These are phyloP conservation scores for Ceratocystis cacaofunesta DNA, from an alignment of 2,329 filamentous ascomycete species.

Conservation along the genomic window DNA sequence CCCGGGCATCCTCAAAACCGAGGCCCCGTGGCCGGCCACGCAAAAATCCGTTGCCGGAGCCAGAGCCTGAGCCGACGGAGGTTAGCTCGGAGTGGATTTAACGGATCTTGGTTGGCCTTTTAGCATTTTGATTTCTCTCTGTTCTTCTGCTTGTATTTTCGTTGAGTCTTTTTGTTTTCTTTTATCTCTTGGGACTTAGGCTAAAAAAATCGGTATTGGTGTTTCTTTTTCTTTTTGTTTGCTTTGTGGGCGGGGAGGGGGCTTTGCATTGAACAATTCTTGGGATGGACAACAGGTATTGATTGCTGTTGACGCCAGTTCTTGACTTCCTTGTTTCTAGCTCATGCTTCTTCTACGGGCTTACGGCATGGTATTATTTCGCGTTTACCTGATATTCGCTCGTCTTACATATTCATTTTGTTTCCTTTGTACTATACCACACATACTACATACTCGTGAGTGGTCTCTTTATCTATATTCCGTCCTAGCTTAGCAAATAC, in stretches of 20 bases:
- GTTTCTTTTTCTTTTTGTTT: background rate
- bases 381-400: no score
- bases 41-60: slow-evolving; percentile 29
- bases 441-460: background rate
- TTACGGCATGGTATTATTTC: no score
- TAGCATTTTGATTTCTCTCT: background rate
- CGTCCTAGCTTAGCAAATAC: background rate
- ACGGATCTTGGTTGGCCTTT: slow-evolving; percentile 7
- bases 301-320: no score
- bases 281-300: no score
- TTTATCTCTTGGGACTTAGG: slow-evolving; percentile 11
- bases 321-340: no score
- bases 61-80: slow-evolving; percentile 26
- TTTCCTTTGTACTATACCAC: slow-evolving; percentile 1
- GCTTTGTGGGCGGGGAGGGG: background rate
- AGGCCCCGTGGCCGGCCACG: slow-evolving; percentile 37
- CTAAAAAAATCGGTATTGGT: slow-evolving; percentile 14
- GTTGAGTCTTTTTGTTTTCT: slow-evolving; percentile 4
- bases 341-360: no score
- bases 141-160: background rate
- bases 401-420: background rate
- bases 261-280: background rate
- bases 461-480: no score
- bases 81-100: slow-evolving; percentile 27
- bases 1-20: slow-evolving; percentile 38